Conservation (phyloP, 2,329 filamentous ascomycete species). For the Nemania sp. region DNA sequence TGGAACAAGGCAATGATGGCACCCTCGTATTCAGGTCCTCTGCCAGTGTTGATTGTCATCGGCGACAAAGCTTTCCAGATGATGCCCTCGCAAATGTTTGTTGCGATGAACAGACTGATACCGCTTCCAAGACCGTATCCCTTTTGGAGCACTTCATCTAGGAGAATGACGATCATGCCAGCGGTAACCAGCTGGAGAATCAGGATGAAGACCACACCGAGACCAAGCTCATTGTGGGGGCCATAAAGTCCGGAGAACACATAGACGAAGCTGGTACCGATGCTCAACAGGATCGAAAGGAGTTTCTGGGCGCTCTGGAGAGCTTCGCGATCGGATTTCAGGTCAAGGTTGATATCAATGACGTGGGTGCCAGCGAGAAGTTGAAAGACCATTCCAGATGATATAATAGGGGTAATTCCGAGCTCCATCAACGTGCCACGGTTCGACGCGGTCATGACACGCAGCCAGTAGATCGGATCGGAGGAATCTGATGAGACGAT, state of each 20-base stretch:
- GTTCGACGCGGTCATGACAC: conserved; percentile 99
- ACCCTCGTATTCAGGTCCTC: conserved; percentile 98
- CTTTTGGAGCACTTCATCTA: conserved; percentile 99
- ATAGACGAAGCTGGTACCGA: conserved; percentile 96
- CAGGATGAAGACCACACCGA: conserved; percentile 96
- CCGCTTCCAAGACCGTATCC: conserved; percentile 97
- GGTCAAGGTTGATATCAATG: conserved; percentile 99
- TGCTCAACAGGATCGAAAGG: conserved; percentile 95
- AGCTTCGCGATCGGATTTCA: conserved; percentile 99
- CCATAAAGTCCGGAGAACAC: conserved; percentile 98
- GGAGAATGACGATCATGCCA: conserved; percentile 97
- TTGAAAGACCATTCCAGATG: conserved; percentile 99
- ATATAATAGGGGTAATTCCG: conserved; percentile 98
- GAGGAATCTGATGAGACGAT: conserved; percentile 99
- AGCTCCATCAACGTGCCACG: conserved; percentile 94
- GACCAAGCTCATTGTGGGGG: conserved; percentile 92
- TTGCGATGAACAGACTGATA: conserved; percentile 99
- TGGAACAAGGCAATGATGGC: conserved; percentile 98
- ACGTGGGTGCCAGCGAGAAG: conserved; percentile 98
- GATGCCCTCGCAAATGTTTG: conserved; percentile 99
- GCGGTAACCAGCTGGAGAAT: conserved; percentile 98
- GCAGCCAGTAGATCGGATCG: conserved; percentile 98
- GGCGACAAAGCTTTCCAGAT: conserved; percentile 99
- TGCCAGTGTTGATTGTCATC: conserved; percentile 98
- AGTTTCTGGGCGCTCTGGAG: conserved; percentile 99